These are phyloP conservation scores for Nicotiana obtusifolia DNA, from an alignment of 257 asterid genomes.

Conservation along the genomic window DNA sequence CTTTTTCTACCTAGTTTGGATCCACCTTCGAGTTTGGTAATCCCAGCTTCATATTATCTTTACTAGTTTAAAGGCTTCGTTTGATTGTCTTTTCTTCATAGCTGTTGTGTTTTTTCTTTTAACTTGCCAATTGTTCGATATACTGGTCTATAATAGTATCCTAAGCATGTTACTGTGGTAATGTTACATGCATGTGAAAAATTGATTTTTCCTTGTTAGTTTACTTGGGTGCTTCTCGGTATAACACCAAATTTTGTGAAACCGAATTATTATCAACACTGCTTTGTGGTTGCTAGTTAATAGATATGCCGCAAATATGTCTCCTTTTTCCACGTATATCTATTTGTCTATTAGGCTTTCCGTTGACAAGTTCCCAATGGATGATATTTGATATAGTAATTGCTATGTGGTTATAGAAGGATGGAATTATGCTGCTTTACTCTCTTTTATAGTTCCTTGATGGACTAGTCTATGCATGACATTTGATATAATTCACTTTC, in stretches of 20 bases:
- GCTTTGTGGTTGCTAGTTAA: neutral
- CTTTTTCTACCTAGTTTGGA: no score
- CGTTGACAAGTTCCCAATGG: neutral
- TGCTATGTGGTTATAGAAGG: neutral
- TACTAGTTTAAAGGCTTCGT: no score
- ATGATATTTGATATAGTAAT: neutral
- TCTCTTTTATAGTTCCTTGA: conserved; percentile 35
- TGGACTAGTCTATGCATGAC: no score
- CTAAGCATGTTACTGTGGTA: neutral
- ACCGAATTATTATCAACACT: neutral
- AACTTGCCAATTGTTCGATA: neutral
- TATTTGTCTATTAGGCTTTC: neutral
- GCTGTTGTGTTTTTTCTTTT: neutral
- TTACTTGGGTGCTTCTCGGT: neutral
- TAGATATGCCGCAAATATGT: neutral
- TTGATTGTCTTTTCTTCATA: neutral
- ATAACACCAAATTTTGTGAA: neutral
- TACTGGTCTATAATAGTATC: neutral
- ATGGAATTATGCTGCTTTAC: no score
- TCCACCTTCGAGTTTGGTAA: no score
- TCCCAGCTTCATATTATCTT: no score
- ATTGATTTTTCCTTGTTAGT: neutral
- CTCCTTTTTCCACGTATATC: neutral
- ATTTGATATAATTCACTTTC: no score
- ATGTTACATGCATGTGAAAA: neutral